Evolutionary conservation across 441 rosid genomes (phyloP), one percentile per base, ranked within the genome.

Genomic region (Populus hybrid): DNA sequence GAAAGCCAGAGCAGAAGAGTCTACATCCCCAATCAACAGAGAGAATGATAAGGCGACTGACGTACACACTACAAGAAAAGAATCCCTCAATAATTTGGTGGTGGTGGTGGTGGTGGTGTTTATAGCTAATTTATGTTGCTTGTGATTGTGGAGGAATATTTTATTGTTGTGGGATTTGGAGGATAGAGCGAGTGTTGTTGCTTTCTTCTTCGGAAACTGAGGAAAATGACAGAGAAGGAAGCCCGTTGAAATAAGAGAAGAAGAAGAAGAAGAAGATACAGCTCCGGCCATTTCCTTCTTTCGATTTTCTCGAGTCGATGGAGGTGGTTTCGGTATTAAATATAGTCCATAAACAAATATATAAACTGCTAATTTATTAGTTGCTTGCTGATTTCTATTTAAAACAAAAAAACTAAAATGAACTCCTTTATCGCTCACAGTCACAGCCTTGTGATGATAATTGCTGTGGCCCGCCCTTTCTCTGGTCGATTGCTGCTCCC

Each of bases 1-100:
- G 74, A 95, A 92, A 50, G 98, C 97, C 3, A 89, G 81, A 61
- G 95, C 92, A 0, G 92, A 53, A 5, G 61, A 73, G 40, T 82
- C 92, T 56, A 92, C 91, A 69, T 89, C 91, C 7, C 86, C 82
- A 29, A 90, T 50, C 63, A 90, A 84, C 0, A 95, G 83, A 12
- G 91, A 87, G 65, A 93, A 82, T 11, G 98, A 95, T 6, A 95
- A 67, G 61, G 91, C 91, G 36, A 90, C 80, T 28, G 99, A 95
- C 79, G 93, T 82, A 81, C 91, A 95, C 69, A 92, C 78, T 35
- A 93, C 76, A 53, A 95, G 78, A 35, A 93, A 78, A 59, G 92
- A 90, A 66, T 90, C 94, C 8, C 89, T 50, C 68, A 84, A 80
- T 61, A 86, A 74, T 18, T 87, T 61, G 2, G 64, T 42, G 6